phyloP scores from a whole-genome alignment of 129 eudicot genomes.

The Centella asiatica region DNA sequence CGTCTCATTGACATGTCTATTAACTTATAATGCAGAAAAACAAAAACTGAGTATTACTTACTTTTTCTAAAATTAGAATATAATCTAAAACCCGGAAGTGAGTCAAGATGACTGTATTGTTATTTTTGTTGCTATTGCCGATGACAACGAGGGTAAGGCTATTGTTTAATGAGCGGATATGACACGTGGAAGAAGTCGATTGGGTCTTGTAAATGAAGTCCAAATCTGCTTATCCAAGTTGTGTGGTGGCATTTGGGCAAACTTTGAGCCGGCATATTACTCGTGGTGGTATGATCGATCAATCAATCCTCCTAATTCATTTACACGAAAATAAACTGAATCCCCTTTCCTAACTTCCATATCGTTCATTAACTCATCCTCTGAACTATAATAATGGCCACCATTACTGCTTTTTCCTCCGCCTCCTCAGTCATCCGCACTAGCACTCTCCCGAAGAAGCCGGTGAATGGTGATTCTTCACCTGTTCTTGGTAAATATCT shows the following conservation, averaged over 20 bases:
- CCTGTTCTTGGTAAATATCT: constrained; percentile 42
- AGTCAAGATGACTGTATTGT: too few relatives aligned
- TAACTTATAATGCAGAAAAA: too few relatives aligned
- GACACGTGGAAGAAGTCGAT: constrained; percentile 46
- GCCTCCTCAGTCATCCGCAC: constrained; percentile 47
- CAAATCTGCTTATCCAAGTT: constrained; percentile 41
- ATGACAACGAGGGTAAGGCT: neutral
- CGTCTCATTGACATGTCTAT: too few relatives aligned
- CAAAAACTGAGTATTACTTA: too few relatives aligned
- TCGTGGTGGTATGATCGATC: neutral
- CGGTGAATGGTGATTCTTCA: constrained; percentile 20
- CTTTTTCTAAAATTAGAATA: too few relatives aligned
- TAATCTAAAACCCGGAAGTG: too few relatives aligned
- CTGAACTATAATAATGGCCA: constrained; percentile 36
- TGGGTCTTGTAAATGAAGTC: constrained; percentile 51
- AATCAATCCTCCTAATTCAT: too few relatives aligned
- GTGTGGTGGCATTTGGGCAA: constrained; percentile 42
- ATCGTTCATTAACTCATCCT: neutral
- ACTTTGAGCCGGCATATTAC: constrained; percentile 7
- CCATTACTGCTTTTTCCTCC: constrained; percentile 58
- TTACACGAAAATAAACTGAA: constrained; percentile 14
- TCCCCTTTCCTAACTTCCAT: constrained; percentile 8
- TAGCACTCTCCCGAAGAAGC: constrained; percentile 27
- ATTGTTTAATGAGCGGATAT: constrained; percentile 3
- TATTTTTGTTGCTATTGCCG: neutral